These are phyloP conservation scores for Kalmusia sp. DNA, from an alignment of 2,329 filamentous ascomycete species.

Conservation along the genomic window DNA sequence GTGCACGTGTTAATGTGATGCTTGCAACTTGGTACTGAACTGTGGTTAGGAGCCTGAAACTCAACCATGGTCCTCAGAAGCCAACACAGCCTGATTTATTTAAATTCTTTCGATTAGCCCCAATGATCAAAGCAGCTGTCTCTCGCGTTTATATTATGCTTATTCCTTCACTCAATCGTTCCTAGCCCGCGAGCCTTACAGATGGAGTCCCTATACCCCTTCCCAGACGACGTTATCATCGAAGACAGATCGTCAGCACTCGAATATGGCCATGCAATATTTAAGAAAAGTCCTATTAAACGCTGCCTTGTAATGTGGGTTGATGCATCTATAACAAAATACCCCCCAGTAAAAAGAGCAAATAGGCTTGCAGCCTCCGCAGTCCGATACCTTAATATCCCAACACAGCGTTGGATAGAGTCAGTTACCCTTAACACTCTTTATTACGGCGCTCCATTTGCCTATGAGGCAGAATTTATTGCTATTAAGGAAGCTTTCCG, in stretches of 20 bases:
- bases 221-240: slow-evolving; percentile 10
- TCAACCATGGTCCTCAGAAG: neutral
- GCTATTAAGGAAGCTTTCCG: slow-evolving; percentile 12
- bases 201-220: slow-evolving; percentile 8
- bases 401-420: slow-evolving; percentile 7
- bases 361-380: slow-evolving; percentile 5
- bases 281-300: slow-evolving; percentile 5
- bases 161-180: neutral
- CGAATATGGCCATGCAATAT: slow-evolving; percentile 5
- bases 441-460: neutral
- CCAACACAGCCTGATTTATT: neutral
- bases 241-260: slow-evolving; percentile 10
- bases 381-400: slow-evolving; percentile 6
- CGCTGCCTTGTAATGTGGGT: slow-evolving; percentile 11
- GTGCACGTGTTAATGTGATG: neutral
- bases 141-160: neutral
- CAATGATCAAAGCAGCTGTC: neutral
- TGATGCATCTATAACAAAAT: slow-evolving; percentile 7
- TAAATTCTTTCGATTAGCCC: neutral
- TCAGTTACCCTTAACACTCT: slow-evolving; percentile 9
- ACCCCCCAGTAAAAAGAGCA: neutral
- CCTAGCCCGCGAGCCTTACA: neutral
- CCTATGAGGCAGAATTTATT: slow-evolving; percentile 8
- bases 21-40: neutral
- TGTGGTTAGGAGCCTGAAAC: neutral